phyloP scores from a whole-genome alignment of 495 filamentous ascomycete species.

The Penicillium robsamsonii region DNA sequence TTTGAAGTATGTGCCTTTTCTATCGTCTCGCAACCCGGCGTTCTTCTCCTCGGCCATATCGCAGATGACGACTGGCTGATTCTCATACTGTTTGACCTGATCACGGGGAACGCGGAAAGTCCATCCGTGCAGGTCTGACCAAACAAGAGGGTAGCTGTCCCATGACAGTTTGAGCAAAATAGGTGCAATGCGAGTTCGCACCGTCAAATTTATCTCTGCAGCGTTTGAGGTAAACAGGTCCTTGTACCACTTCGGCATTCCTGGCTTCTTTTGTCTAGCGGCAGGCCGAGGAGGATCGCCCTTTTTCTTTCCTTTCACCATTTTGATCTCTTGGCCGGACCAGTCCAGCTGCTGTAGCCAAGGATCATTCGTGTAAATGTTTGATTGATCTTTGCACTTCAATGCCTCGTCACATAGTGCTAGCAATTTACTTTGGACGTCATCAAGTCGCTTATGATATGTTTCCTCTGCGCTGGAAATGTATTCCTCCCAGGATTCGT shows the following conservation, averaged over 20 bases:
- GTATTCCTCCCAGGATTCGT: slow-evolving; percentile 84
- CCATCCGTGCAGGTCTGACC: slow-evolving; percentile 92
- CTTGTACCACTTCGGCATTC: slow-evolving; percentile 96
- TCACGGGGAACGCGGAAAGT: slow-evolving; percentile 73
- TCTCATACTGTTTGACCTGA: slow-evolving; percentile 61
- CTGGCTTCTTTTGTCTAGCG: slow-evolving; percentile 85
- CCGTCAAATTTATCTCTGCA: slow-evolving; percentile 69
- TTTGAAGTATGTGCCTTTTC: slow-evolving; percentile 74
- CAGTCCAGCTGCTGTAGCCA: slow-evolving; percentile 95
- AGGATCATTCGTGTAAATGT: slow-evolving; percentile 70
- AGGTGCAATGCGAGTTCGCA: slow-evolving; percentile 84
- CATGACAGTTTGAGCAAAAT: slow-evolving; percentile 81
- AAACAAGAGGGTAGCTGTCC: slow-evolving; percentile 85
- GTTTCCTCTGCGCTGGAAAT: slow-evolving; percentile 77
- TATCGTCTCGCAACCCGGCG: slow-evolving; percentile 61
- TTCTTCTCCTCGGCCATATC: slow-evolving; percentile 75
- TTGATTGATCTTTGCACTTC: slow-evolving; percentile 63
- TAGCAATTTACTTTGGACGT: slow-evolving; percentile 68
- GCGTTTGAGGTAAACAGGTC: slow-evolving; percentile 70
- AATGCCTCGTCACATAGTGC: slow-evolving; percentile 73
- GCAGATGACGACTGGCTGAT: slow-evolving; percentile 68
- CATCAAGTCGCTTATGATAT: slow-evolving; percentile 72
- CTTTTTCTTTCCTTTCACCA: slow-evolving; percentile 89
- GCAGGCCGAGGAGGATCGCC: slow-evolving; percentile 72
- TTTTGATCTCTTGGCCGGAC: slow-evolving; percentile 86